These are phyloP conservation scores for Stephanodiscus minutulus DNA, from an alignment of 108 stramenopile species.

Conservation along the genomic window DNA sequence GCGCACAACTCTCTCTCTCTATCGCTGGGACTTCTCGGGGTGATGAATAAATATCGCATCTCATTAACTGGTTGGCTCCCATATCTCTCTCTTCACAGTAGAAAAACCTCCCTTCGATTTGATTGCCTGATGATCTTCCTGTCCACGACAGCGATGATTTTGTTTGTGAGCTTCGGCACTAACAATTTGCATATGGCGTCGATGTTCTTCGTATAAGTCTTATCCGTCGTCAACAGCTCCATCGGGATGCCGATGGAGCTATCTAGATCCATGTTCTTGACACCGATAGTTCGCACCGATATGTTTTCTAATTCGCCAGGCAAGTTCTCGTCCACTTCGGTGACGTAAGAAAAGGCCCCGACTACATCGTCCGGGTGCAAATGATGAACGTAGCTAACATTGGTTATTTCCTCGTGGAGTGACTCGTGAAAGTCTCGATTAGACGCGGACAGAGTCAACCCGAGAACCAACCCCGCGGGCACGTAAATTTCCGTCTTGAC, in stretches of 20 bases:
- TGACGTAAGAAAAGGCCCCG: constrained; percentile 62
- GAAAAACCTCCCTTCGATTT: constrained; percentile 60
- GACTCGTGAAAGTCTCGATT: constrained; percentile 85
- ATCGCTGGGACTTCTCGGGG: neutral
- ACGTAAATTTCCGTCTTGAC: constrained; percentile 64
- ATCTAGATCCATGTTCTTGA: constrained; percentile 71
- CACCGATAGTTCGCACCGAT: constrained; percentile 77
- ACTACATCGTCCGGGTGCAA: constrained; percentile 80
- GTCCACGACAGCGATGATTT: constrained; percentile 76
- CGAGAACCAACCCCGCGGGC: constrained; percentile 83
- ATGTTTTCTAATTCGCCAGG: constrained; percentile 70
- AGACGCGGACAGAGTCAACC: constrained; percentile 61
- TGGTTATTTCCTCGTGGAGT: constrained; percentile 80
- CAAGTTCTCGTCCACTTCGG: constrained; percentile 60
- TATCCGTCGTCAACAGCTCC: constrained; percentile 57
- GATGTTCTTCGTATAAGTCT: constrained; percentile 63
- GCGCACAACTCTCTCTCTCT: too few species aligned
- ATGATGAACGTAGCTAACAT: constrained; percentile 76
- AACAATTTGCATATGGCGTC: constrained; percentile 69
- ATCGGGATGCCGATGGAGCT: constrained; percentile 70
- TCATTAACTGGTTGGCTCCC: neutral
- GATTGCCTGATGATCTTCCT: constrained; percentile 76
- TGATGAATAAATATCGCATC: neutral
- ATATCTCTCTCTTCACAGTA: constrained; percentile 43
- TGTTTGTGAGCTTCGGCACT: constrained; percentile 67